phyloP scores from a whole-genome alignment of 2,329 filamentous ascomycete genomes.

The Fusarium camptoceras region DNA sequence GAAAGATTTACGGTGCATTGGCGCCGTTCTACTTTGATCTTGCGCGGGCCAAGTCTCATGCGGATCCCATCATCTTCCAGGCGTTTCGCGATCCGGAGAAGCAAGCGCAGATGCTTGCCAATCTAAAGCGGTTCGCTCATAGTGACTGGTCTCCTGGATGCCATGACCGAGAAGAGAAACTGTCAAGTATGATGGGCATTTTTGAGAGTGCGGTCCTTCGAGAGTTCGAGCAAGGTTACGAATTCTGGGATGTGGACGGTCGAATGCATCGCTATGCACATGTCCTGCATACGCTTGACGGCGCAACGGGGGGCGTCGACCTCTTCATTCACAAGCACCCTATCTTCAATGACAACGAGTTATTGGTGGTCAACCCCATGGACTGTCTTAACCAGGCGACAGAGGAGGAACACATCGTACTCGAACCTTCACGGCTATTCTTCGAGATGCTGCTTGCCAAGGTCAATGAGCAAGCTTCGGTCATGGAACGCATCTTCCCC shows the following conservation, averaged over 20 bases:
- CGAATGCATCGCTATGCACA: conserved; percentile 90
- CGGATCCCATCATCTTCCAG: conserved; percentile 86
- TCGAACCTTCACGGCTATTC: conserved; percentile 85
- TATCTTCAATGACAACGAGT: conserved; percentile 78
- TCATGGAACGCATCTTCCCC: conserved; percentile 88
- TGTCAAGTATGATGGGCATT: conserved; percentile 79
- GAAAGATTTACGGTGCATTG: conserved; percentile 87
- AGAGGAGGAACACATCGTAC: conserved; percentile 71
- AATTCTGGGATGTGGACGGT: conserved; percentile 87
- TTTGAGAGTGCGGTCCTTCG: conserved; percentile 92
- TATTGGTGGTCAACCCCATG: conserved; percentile 74
- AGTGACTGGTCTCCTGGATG: conserved; percentile 86
- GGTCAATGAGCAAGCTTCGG: conserved; percentile 82
- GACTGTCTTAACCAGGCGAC: conserved; percentile 81
- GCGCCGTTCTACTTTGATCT: conserved; percentile 92
- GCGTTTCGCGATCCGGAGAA: conserved; percentile 89
- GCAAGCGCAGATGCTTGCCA: conserved; percentile 89
- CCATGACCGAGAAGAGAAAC: conserved; percentile 74
- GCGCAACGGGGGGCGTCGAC: conserved; percentile 81
- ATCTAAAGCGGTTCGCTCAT: conserved; percentile 80
- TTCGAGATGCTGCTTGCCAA: conserved; percentile 80
- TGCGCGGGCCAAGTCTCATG: conserved; percentile 75
- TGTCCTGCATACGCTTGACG: conserved; percentile 85
- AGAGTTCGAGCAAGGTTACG: conserved; percentile 94
- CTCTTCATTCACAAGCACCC: conserved; percentile 91